Base-by-base conservation (phyloP, 2,329 filamentous ascomycete species). In the Aureobasidium pullulans region DNA sequence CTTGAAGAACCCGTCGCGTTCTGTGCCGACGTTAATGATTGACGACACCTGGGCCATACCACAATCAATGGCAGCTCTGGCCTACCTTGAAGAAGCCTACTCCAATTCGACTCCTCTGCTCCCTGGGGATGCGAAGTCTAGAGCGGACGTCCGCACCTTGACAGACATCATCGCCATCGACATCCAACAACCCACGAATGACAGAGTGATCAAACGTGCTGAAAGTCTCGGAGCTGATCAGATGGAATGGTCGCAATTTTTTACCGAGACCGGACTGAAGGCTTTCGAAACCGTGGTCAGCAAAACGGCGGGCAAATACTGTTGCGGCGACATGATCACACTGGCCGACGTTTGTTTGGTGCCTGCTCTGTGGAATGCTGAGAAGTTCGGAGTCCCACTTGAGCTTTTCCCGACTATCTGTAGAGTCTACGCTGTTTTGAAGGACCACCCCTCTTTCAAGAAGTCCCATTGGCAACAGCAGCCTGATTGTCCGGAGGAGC, bases 161-260 rank as follows among this genome's bases (percentile, higher is more conserved):
- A 76, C 78, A 4, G 67, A 73, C 54, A 81, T 86, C n/a, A 71
- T 86, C 31, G 75, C 76, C 6, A 73, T 75, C 31, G 84, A 87
- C 62, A 75, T 80, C 4, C 84, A 86, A 68, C 84, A 84, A 6
- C 76, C 83, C 1, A 84, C 83, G 1, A 85, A 85, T 64, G 68
- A 82, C 16, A 74, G 77, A 8, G 77, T 84, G 39, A 73, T 83
- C 64, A 76, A 77, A 48, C 74, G 76, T 0, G 73, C 85, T 2
- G 73, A 74, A 4, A 70, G 69, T 0, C 65, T 82, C 0, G 77
- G 76, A 0, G 72, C 70, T 1, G 75, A 74, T 1, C 72, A 75
- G 1, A 74, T 74, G 28, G 70, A 72, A 4, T 85, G 83, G 82
- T 80, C 79, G 34, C 72, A 71, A 42, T 75, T 78, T 57, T 69